Percentiles rank a stretch among this genome's conserved stretches.
Conservation (phyloP, 371 early-diverging fungal genomes). For the Smittium culicis region DNA sequence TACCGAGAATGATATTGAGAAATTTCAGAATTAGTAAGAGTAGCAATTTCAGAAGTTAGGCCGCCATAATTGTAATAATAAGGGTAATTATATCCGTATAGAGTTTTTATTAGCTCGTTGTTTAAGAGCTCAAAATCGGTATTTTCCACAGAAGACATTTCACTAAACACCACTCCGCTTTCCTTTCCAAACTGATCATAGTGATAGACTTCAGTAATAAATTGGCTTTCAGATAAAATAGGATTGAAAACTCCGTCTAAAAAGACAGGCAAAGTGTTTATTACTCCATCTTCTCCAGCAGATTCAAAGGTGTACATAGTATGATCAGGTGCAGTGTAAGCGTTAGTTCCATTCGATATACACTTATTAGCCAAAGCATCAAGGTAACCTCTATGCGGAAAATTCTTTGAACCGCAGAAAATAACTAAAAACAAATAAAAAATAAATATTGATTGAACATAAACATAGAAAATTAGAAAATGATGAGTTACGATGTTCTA, state of each 20-base stretch:
- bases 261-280: constrained; percentile 44
- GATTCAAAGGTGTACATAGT: constrained; percentile 57
- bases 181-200: constrained; percentile 44
- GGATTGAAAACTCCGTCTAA: constrained; percentile 63
- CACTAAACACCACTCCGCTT: constrained; percentile 69
- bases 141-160: constrained; percentile 59
- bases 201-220: constrained; percentile 57
- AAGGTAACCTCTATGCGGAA: constrained; percentile 51
- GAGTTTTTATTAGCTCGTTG: constrained; percentile 29
- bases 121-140: constrained; percentile 45
- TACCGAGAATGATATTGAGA: constrained; percentile 47
- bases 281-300: constrained; percentile 42
- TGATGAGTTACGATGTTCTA: constrained; percentile 43
- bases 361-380: constrained; percentile 54
- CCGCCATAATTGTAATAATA: constrained; percentile 65
- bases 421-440: constrained; percentile 18
- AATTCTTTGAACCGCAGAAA: constrained; percentile 51
- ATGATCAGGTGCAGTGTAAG: constrained; percentile 44
- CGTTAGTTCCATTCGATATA: constrained; percentile 59
- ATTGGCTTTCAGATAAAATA: constrained; percentile 45
- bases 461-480: constrained; percentile 15
- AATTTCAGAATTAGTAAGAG: constrained; percentile 49
- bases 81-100: constrained; percentile 36
- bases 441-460: neutral
- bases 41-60: constrained; percentile 47